Evolutionary conservation across 2,329 filamentous ascomycete genomes (phyloP).

Genomic region (Colletotrichum sp.): DNA sequence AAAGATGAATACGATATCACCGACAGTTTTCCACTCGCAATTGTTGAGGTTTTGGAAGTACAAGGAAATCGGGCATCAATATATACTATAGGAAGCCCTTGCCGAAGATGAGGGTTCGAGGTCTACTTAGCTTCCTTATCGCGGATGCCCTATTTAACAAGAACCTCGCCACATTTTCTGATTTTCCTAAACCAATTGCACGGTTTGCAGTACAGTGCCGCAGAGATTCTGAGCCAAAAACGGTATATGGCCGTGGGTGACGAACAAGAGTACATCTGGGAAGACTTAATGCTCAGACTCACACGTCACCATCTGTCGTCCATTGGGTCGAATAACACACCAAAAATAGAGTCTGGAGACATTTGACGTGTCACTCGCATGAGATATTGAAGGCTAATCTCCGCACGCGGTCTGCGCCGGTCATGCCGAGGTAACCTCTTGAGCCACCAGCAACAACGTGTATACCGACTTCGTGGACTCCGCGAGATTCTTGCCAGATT

Average conservation of each 20-base stretch:
- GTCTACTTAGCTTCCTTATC: not conserved
- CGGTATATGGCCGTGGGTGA: no score
- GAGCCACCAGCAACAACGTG: no score
- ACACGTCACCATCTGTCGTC: not conserved
- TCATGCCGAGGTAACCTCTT: no score
- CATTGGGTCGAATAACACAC: not conserved
- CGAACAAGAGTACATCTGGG: not conserved
- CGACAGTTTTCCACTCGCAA: not conserved
- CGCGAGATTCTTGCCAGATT: no score
- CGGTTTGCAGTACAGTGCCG: no score
- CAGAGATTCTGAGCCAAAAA: no score
- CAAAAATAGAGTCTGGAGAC: not conserved
- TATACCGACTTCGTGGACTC: no score
- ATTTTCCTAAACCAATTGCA: not conserved
- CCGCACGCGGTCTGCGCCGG: no score
- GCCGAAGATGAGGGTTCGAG: not conserved
- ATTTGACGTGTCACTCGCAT: no score
- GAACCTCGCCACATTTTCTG: accelerated
- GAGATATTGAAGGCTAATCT: no score
- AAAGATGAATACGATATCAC: accelerated
- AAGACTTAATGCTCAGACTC: not conserved
- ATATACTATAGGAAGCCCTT: not conserved
- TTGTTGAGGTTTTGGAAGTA: not conserved
- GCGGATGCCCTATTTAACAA: not conserved
- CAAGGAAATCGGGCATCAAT: accelerated